Conservation (phyloP, 2,329 filamentous ascomycete genomes). For the Fusarium sarcochroum region DNA sequence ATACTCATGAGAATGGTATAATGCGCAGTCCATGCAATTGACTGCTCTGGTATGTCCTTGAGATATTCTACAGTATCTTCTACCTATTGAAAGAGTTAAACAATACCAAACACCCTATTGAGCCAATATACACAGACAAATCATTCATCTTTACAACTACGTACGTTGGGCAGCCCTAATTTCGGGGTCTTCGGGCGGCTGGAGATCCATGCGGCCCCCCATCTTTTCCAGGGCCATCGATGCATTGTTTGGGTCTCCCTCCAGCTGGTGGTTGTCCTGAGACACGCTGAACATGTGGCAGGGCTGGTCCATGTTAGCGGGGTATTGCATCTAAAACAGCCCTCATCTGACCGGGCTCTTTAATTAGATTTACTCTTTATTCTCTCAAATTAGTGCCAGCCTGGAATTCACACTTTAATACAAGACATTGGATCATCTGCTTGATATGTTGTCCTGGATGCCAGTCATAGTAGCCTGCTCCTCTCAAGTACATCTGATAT, state of each 20-base stretch:
- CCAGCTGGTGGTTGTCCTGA: not conserved
- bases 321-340: not conserved
- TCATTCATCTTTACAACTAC: not conserved
- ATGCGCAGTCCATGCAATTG: no score
- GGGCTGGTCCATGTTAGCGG: constrained; percentile 12
- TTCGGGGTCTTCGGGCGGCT: constrained; percentile 17
- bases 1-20: not conserved
- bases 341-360: not conserved
- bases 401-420: not conserved
- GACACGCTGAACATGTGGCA: constrained; percentile 25
- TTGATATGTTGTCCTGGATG: not conserved
- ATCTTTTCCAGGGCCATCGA: constrained; percentile 26
- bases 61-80: no score
- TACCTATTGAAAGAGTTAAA: no score
- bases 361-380: not conserved
- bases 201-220: constrained; percentile 33
- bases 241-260: not conserved
- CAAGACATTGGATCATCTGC: not conserved
- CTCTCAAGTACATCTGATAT: not conserved
- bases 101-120: no score
- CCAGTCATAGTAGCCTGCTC: not conserved
- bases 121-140: not conserved
- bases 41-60: no score
- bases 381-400: not conserved
- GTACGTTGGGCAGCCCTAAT: constrained; percentile 11